phyloP scores from a whole-genome alignment of 2,329 filamentous ascomycete genomes.

The Plenodomus tracheiphilus region DNA sequence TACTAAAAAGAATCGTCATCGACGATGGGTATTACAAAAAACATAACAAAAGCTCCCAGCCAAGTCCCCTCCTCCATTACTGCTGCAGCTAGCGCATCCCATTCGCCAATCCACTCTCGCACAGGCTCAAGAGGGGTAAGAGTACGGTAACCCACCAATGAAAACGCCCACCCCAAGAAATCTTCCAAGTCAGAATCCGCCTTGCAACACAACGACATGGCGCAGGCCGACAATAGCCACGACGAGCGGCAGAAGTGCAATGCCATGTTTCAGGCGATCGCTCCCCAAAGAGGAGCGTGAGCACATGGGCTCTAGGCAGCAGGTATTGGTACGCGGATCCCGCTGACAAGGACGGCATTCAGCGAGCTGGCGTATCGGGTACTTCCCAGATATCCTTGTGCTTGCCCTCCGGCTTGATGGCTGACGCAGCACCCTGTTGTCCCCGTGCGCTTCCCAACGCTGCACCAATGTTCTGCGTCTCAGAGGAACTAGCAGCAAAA shows the following conservation, averaged over 20 bases:
- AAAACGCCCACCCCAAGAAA: neutral
- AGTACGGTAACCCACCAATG: neutral
- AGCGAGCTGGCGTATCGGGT: constrained; percentile 48
- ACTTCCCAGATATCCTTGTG: constrained; percentile 49
- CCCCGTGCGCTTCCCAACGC: neutral
- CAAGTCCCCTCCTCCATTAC: neutral
- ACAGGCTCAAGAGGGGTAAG: neutral
- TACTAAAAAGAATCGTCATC: neutral
- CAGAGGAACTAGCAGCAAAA: constrained; percentile 37
- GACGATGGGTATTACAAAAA: neutral
- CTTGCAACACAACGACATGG: neutral
- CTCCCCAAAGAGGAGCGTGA: too few relatives aligned
- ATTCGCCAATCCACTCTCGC: too few relatives aligned
- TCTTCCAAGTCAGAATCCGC: neutral
- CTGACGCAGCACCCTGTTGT: constrained; percentile 3
- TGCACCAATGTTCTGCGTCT: constrained; percentile 23
- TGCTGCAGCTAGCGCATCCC: neutral
- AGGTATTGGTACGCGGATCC: too few relatives aligned
- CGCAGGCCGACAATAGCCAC: neutral
- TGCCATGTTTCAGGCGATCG: too few relatives aligned
- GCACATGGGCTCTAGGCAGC: too few relatives aligned
- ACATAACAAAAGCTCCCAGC: neutral
- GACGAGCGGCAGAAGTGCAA: neutral
- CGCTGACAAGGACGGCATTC: neutral
- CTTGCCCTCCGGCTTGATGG: constrained; percentile 9